These are phyloP conservation scores for Blastobotrys petasosporus DNA, from an alignment of 1,139 yeast species.

Conservation along the genomic window DNA sequence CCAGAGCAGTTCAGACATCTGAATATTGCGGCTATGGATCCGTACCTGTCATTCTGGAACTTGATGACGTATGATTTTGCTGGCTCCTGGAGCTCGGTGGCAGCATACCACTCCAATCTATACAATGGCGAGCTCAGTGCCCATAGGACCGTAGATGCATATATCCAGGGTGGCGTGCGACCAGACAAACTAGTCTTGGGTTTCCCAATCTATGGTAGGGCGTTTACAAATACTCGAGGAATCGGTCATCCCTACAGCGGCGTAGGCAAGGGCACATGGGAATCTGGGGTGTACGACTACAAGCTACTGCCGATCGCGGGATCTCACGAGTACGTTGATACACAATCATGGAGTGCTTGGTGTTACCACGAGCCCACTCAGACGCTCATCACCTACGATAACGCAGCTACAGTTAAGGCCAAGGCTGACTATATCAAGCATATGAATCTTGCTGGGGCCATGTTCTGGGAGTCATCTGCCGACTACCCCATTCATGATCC, in stretches of 20 bases:
- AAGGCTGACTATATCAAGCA: slow-evolving; percentile 57
- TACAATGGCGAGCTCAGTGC: slow-evolving; percentile 47
- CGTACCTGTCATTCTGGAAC: slow-evolving; percentile 63
- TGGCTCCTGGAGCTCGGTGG: slow-evolving; percentile 65
- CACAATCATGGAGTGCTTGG: slow-evolving; percentile 50
- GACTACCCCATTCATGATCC: slow-evolving; percentile 38
- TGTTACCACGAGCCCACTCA: slow-evolving; percentile 41
- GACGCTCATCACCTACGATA: slow-evolving; percentile 62
- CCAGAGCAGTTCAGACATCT: slow-evolving; percentile 41
- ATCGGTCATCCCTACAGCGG: slow-evolving; percentile 44
- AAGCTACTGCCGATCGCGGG: slow-evolving; percentile 45
- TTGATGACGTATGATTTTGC: slow-evolving; percentile 86
- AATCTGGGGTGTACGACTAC: slow-evolving; percentile 49
- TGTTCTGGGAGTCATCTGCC: slow-evolving; percentile 94
- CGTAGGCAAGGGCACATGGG: slow-evolving; percentile 42
- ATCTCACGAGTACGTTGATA: slow-evolving; percentile 47
- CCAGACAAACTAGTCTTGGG: slow-evolving; percentile 64
- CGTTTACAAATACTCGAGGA: slow-evolving; percentile 46
- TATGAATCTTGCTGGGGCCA: slow-evolving; percentile 65
- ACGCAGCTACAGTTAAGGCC: slow-evolving; percentile 42
- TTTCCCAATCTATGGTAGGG: slow-evolving; percentile 83
- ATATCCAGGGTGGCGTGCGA: slow-evolving; percentile 40
- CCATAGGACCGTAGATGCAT: slow-evolving; percentile 45
- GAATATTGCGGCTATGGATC: slow-evolving; percentile 49
- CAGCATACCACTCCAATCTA: slow-evolving; percentile 69